Percentiles rank a stretch among this genome's conserved stretches.
phyloP scores from a whole-genome alignment of 2,329 filamentous ascomycete genomes.

The Penicillium sp. region DNA sequence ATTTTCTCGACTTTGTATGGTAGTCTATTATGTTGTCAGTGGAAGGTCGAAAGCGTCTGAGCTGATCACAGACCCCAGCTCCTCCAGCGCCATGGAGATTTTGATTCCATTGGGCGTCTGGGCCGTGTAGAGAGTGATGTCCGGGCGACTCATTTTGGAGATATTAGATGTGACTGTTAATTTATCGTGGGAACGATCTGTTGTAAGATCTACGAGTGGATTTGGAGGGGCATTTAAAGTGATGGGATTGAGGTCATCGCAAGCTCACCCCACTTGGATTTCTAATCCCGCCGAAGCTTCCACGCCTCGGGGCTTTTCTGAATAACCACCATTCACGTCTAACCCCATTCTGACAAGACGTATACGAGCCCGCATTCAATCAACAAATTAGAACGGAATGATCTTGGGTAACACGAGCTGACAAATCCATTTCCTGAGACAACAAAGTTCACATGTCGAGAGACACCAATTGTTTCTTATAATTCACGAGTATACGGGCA shows the following conservation, averaged over 20 bases:
- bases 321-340: not conserved
- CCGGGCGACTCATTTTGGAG: constrained; percentile 41
- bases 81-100: constrained; percentile 80
- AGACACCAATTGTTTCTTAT: not conserved
- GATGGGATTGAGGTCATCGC: constrained; percentile 1
- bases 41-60: not conserved
- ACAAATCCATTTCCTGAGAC: not conserved
- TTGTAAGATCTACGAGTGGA: not conserved
- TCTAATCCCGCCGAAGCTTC: constrained; percentile 13
- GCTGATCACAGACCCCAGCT: constrained; percentile 59
- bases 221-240: not conserved
- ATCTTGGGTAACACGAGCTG: not conserved
- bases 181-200: not conserved
- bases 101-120: constrained; percentile 90
- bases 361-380: not conserved
- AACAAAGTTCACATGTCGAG: not conserved
- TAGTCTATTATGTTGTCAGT: constrained; percentile 43
- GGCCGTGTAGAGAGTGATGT: constrained; percentile 78
- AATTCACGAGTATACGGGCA: not conserved
- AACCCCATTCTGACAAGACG: not conserved
- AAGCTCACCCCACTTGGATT: constrained; percentile 12
- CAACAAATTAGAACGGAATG: not conserved
- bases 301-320: not conserved
- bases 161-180: not conserved
- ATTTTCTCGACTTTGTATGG: constrained; percentile 75